These are phyloP conservation scores for Baeospora myosura DNA, from an alignment of 1,284 basidiomycete species.

Conservation along the genomic window DNA sequence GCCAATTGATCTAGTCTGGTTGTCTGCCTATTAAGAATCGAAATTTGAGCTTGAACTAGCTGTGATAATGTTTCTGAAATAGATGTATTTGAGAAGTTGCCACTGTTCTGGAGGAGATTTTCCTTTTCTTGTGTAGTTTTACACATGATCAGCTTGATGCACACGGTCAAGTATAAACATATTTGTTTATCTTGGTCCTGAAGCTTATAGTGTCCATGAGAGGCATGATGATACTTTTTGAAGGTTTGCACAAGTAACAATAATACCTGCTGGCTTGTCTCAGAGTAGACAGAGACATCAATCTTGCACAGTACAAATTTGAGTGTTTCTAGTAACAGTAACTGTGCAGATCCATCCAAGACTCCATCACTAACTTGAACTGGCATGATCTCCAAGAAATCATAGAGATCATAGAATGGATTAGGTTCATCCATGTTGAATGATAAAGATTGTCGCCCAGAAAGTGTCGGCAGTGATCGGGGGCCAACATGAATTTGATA, in stretches of 20 bases:
- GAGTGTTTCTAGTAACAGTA: not conserved
- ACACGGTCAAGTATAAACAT: not conserved
- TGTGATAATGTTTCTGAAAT: not conserved
- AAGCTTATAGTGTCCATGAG: no score
- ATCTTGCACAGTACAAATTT: not conserved
- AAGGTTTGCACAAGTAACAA: not conserved
- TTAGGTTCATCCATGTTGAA: not conserved
- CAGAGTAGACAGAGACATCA: not conserved
- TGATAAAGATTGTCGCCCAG: not conserved
- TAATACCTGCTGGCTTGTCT: not conserved
- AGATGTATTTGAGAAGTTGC: not conserved
- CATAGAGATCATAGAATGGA: not conserved
- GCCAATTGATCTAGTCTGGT: not conserved
- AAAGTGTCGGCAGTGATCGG: not conserved
- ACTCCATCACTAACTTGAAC: not conserved
- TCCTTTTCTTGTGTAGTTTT: not conserved
- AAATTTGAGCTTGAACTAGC: not conserved
- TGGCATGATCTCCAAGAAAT: not conserved
- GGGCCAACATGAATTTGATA: slow-evolving; percentile 1
- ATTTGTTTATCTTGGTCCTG: not conserved
- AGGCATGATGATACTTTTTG: not conserved
- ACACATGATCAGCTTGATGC: not conserved
- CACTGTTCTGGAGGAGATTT: not conserved
- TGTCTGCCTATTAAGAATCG: not conserved
- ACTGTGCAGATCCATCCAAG: not conserved